Conservation (phyloP, 108 stramenopile species). For the Asterionellopsis glacialis region DNA sequence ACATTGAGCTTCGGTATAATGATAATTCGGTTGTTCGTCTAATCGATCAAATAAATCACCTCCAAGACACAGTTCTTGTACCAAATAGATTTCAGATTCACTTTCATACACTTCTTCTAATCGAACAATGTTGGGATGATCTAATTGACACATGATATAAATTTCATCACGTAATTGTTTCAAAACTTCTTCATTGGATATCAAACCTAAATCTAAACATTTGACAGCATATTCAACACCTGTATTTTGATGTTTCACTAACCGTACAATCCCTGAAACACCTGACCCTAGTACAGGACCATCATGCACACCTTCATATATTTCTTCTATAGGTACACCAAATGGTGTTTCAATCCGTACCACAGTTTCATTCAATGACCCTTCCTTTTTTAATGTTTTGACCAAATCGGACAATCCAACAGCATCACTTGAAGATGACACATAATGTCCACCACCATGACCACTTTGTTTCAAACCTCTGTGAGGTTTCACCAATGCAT, state of each 20-base stretch:
- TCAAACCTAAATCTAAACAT: conserved; percentile 63
- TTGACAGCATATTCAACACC: conserved; percentile 78
- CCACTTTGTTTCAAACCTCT: conserved; percentile 9
- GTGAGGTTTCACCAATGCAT: conserved; percentile 1
- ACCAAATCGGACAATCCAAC: no score
- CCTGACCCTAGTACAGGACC: conserved; percentile 73
- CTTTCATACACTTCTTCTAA: conserved; percentile 81
- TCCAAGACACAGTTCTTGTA: conserved; percentile 68
- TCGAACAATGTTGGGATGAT: conserved; percentile 86
- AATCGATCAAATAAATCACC: conserved; percentile 85
- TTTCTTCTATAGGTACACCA: conserved; percentile 71
- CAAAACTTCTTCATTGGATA: conserved; percentile 53
- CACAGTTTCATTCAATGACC: conserved; percentile 1
- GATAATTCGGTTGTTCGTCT: conserved; percentile 75
- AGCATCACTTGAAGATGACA: background rate
- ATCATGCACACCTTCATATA: conserved; percentile 84
- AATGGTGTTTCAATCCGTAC: conserved; percentile 45
- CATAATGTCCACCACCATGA: background rate
- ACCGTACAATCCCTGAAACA: conserved; percentile 74
- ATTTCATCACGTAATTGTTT: conserved; percentile 75
- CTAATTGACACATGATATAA: conserved; percentile 84
- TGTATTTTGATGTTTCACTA: conserved; percentile 68
- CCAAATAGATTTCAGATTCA: conserved; percentile 66
- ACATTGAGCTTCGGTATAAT: conserved; percentile 79
- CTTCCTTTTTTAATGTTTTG: no score